Conservation (phyloP, 1,284 basidiomycete species). For the Rhizopogon parksii region DNA sequence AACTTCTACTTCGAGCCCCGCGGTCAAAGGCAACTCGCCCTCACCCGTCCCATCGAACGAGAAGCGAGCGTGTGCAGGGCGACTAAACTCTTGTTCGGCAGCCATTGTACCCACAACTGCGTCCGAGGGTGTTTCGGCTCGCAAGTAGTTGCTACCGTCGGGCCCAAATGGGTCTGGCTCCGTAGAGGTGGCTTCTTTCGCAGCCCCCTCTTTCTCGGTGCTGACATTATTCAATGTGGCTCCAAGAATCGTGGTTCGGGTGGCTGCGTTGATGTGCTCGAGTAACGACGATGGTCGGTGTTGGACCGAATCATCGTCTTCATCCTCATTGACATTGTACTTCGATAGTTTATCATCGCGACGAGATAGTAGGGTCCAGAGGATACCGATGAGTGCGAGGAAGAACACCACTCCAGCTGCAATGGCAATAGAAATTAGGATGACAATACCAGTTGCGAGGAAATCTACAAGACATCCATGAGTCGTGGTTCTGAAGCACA, state of each 20-base stretch:
- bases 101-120: conserved; percentile 52
- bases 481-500: conserved; percentile 1
- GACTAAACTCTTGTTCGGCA: conserved; percentile 57
- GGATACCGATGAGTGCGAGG: conserved; percentile 78
- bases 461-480: conserved; percentile 48
- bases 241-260: conserved; percentile 69
- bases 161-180: conserved; percentile 52
- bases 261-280: conserved; percentile 85
- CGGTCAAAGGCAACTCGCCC: conserved; percentile 64
- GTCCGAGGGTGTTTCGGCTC: conserved; percentile 74
- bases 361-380: conserved; percentile 83
- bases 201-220: conserved; percentile 51
- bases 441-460: conserved; percentile 88
- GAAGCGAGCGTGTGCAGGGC: conserved; percentile 72
- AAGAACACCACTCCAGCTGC: conserved; percentile 93
- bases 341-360: conserved; percentile 62
- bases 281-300: conserved; percentile 75
- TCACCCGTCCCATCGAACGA: conserved; percentile 74
- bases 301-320: conserved; percentile 66
- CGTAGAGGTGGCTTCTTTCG: conserved; percentile 17
- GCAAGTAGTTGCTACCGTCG: conserved; percentile 66
- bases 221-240: conserved; percentile 39
- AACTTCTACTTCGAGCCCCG: conserved; percentile 69
- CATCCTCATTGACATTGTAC: conserved; percentile 54
- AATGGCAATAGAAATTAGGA: conserved; percentile 95